Evolutionary conservation across 106 monocot species (phyloP).

Genomic region (Triglochin maritima): DNA sequence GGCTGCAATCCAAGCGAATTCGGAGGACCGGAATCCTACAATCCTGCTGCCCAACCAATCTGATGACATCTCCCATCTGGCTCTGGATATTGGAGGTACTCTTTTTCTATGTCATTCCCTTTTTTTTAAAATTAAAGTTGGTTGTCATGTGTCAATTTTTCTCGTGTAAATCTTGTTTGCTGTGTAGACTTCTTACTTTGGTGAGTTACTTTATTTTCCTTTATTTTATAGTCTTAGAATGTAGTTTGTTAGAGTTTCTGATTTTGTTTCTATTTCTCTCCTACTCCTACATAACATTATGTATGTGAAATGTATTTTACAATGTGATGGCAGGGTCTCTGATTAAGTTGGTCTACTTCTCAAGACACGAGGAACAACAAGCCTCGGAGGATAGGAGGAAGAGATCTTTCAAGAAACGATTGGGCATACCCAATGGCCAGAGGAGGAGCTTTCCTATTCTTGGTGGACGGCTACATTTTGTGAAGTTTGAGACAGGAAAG

Average conservation of each 20-base stretch:
- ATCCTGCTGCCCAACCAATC: constrained; percentile 94
- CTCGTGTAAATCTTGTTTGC: neutral
- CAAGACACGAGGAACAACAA: constrained; percentile 68
- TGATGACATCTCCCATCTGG: constrained; percentile 89
- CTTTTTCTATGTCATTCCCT: neutral
- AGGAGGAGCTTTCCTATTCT: constrained; percentile 79
- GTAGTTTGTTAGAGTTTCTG: neutral
- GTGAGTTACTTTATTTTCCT: too few species aligned
- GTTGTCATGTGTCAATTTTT: neutral
- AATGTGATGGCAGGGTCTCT: constrained; percentile 53
- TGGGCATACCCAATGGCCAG: constrained; percentile 56
- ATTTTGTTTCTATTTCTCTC: neutral
- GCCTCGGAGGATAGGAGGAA: constrained; percentile 57
- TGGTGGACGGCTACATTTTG: constrained; percentile 95
- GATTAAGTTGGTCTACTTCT: constrained; percentile 96
- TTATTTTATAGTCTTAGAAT: too few species aligned
- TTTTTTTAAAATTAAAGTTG: neutral
- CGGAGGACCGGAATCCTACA: constrained; percentile 84
- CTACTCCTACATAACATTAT: neutral
- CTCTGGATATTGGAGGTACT: constrained; percentile 88
- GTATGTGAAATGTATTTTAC: too few species aligned
- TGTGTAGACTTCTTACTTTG: too few species aligned
- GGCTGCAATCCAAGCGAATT: constrained; percentile 77
- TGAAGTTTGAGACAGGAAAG: constrained; percentile 91
- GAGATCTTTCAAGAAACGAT: constrained; percentile 40